Conservation (phyloP, 768 basidiomycete genomes). For the Cystobasidium tubakii region DNA sequence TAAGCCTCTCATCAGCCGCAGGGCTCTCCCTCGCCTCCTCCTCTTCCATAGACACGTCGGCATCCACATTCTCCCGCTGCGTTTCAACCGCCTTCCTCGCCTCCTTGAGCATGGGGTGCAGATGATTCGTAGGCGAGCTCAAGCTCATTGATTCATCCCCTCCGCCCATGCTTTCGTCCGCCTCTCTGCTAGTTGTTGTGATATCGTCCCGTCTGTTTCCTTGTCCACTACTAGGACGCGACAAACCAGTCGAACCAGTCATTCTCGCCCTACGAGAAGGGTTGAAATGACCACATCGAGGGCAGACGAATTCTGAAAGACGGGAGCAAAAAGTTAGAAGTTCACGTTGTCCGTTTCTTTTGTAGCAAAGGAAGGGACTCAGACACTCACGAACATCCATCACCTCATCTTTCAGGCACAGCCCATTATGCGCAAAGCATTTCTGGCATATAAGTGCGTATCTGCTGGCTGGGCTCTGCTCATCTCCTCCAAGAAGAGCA, state of each 20-base stretch:
- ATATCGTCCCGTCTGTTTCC: neutral
- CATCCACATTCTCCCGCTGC: neutral
- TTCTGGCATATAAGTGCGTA: conserved; percentile 84
- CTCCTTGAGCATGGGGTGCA: neutral
- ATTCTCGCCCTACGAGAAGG: conserved; percentile 36
- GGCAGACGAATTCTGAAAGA: conserved; percentile 70
- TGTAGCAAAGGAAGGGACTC: neutral
- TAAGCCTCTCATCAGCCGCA: neutral
- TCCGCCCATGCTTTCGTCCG: neutral
- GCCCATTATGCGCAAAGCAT: conserved; percentile 81
- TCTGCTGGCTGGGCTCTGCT: conserved; percentile 51
- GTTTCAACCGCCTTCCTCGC: neutral
- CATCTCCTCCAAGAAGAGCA: conserved; percentile 62
- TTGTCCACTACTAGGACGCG: neutral
- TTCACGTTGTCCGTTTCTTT: neutral
- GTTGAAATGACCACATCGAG: conserved; percentile 80
- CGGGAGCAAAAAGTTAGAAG: neutral
- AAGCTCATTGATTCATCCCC: neutral
- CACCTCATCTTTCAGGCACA: conserved; percentile 75
- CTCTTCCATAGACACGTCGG: neutral
- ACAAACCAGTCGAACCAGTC: conserved; percentile 10
- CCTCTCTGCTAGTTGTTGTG: neutral
- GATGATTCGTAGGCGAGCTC: neutral
- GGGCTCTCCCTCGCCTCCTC: neutral
- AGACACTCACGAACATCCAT: conserved; percentile 67